A percentile compares a stretch with the other conserved stretches of the same genome.
Conservation (phyloP, 805 yeast genomes). For the Candida gorgasii region DNA sequence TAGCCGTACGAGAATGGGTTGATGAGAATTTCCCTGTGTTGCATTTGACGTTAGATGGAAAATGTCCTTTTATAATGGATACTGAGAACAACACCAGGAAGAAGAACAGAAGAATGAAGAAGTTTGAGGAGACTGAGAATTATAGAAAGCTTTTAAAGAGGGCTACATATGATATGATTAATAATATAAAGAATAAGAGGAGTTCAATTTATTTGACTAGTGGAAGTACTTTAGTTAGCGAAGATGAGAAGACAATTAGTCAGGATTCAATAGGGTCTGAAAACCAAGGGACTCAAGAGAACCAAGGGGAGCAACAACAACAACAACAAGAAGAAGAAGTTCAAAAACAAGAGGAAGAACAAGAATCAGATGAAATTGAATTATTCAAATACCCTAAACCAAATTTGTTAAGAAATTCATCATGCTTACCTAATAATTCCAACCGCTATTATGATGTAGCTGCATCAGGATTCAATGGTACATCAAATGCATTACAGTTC, state of each 20-base stretch:
- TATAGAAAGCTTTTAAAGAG: conserved; percentile 40
- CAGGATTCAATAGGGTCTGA: conserved; percentile 5
- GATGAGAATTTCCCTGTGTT: conserved; percentile 56
- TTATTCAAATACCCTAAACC: conserved; percentile 30
- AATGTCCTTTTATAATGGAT: conserved; percentile 81
- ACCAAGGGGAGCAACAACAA: conserved; percentile 16
- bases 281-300: conserved; percentile 11
- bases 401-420: conserved; percentile 31
- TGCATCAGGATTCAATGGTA: conserved; percentile 46
- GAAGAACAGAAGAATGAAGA: conserved; percentile 38
- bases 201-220: conserved; percentile 20
- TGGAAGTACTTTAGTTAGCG: conserved; percentile 30
- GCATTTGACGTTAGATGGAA: conserved; percentile 64
- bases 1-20: conserved; percentile 80
- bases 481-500: conserved; percentile 42
- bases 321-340: conserved; percentile 9
- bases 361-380: conserved; percentile 17
- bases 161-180: conserved; percentile 34
- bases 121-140: conserved; percentile 41
- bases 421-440: conserved; percentile 35
- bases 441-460: conserved; percentile 46
- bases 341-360: conserved; percentile 14
- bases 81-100: conserved; percentile 42
- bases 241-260: conserved; percentile 11
- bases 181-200: conserved; percentile 25